Base-by-base conservation (phyloP, 768 basidiomycete genomes). In the Rhodotorula graminis region DNA sequence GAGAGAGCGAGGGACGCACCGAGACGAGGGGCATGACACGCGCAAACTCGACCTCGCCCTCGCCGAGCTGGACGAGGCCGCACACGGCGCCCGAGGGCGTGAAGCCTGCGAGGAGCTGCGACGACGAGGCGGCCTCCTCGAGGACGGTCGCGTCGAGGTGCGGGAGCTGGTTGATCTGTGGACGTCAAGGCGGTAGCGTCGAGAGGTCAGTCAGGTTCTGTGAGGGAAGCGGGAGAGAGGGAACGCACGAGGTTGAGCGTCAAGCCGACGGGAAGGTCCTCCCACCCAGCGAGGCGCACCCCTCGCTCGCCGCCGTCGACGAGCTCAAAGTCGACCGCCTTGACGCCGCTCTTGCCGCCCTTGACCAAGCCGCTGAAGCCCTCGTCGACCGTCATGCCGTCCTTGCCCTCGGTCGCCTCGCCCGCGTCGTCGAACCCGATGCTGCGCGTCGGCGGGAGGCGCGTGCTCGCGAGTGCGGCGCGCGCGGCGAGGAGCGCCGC, bases 221-320 rank as follows among this genome's bases (percentile, higher is more conserved):
- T 3, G 56, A 16, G 47, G 27, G 23, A 37, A 23, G 23, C 7
- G 42, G 33, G 53, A 0, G 52, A 33, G n/a, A 14, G 40, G 61
- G 15, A 7, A 84, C 87, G 21, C 73, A 92, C 91, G 37, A 92
- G 75, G 72, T 93, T 92, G 65, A 93, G 79, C 2, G 91, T 92
- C 37, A 92, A 81, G 71, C 87, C 87, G 9, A 93, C 84, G 0
- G 92, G 92, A 87, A 92, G 90, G 21, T 79, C 75, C 3, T 89
- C 86, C 71, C 87, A 83, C 3, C 87, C 88, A 52, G 82, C 84
- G 42, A 92, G 78, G 27, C 83, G 80, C 68, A 88, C 88, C 0
- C 92, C 92, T 73, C 91, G 90, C 77, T 91, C 91, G 72, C 88
- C 90, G 16, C 71, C 74, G 79, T 94, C 92, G 19, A 87, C 85